A percentile compares a stretch with the other conserved stretches of the same genome.
Conservation (phyloP, 805 yeast genomes). For the Candida methanosorbosa region DNA sequence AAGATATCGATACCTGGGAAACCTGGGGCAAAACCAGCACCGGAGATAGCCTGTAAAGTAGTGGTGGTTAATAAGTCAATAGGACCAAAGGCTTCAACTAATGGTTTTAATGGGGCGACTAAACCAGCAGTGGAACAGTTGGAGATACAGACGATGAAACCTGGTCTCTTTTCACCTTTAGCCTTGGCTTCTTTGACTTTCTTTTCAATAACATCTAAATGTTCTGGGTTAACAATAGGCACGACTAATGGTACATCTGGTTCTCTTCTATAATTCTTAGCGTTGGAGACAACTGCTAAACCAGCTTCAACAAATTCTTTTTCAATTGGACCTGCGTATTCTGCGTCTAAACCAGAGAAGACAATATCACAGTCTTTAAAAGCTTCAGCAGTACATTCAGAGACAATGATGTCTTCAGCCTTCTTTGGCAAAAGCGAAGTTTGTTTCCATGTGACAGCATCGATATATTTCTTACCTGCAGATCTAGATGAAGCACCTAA, state of each 20-base stretch:
- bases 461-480: slow-evolving; percentile 80
- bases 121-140: slow-evolving; percentile 98
- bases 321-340: slow-evolving; percentile 89
- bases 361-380: slow-evolving; percentile 90
- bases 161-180: slow-evolving; percentile 52
- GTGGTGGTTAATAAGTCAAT: slow-evolving; percentile 79
- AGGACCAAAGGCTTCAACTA: slow-evolving; percentile 85
- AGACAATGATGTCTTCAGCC: slow-evolving; percentile 56
- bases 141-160: slow-evolving; percentile 89
- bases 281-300: slow-evolving; percentile 81
- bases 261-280: slow-evolving; percentile 90
- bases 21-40: slow-evolving; percentile 98
- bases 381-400: slow-evolving; percentile 66
- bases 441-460: slow-evolving; percentile 94
- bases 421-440: slow-evolving; percentile 68
- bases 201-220: slow-evolving; percentile 62
- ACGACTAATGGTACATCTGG: slow-evolving; percentile 86
- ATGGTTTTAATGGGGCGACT: slow-evolving; percentile 94
- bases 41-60: slow-evolving; percentile 95
- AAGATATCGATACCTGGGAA: slow-evolving; percentile 90
- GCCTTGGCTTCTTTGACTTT: slow-evolving; percentile 46
- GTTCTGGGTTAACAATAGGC: slow-evolving; percentile 92
- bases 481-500: slow-evolving; percentile 92
- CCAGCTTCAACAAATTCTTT: slow-evolving; percentile 77
- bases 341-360: slow-evolving; percentile 91